Evolutionary conservation across 2,329 filamentous ascomycete species (phyloP).

Genomic region (Microdochium paspali): DNA sequence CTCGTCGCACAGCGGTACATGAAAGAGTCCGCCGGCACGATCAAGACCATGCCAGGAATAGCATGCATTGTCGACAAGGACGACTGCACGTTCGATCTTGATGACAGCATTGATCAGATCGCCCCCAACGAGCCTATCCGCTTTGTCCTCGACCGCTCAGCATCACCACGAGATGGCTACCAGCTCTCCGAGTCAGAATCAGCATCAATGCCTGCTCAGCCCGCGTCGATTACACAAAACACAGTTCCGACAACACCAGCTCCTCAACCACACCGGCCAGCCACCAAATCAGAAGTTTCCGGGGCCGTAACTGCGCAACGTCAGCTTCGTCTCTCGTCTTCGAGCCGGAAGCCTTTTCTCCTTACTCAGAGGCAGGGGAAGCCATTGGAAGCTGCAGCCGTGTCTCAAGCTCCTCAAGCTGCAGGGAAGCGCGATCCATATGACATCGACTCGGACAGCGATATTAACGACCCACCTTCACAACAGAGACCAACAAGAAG

Average conservation of each 20-base stretch:
- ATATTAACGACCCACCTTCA: slow-evolving; percentile 4
- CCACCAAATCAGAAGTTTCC: neutral
- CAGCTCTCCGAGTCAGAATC: no score
- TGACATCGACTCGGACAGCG: slow-evolving; percentile 11
- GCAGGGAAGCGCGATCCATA: slow-evolving; percentile 10
- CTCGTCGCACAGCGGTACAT: neutral
- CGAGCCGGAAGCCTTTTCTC: neutral
- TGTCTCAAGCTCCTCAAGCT: neutral
- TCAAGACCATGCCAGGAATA: neutral
- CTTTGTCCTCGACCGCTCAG: neutral
- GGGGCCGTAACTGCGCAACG: neutral
- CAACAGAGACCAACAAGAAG: no score
- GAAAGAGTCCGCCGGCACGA: neutral
- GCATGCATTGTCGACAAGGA: neutral
- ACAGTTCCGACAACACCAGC: neutral
- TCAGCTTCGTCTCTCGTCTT: neutral
- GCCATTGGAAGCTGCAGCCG: neutral
- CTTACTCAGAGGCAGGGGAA: neutral
- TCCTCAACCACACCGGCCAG: neutral
- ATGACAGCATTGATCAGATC: slow-evolving; percentile 1
- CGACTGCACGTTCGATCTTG: slow-evolving; percentile 1
- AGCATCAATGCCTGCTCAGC: neutral
- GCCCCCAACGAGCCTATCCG: neutral
- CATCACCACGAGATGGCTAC: no score
- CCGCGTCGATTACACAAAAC: neutral